Conservation (phyloP, 352 stramenopile species). For the Pythium monospermum region DNA sequence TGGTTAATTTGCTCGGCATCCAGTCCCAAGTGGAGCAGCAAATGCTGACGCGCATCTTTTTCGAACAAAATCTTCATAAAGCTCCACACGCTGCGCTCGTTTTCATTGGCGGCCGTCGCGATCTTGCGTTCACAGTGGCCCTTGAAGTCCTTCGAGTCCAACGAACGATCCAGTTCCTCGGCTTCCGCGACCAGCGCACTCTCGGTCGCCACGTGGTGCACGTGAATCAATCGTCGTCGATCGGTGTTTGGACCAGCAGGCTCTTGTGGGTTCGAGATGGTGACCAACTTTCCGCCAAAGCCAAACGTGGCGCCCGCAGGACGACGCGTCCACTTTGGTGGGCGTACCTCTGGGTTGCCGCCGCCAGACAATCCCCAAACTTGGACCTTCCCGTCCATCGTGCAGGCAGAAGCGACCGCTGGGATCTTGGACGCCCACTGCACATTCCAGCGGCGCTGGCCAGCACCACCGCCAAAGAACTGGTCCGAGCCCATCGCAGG, state of each 20-base stretch:
- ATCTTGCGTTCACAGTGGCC: conserved; percentile 92
- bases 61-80: conserved; percentile 95
- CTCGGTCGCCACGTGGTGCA: conserved; percentile 81
- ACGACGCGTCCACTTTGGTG: conserved; percentile 94
- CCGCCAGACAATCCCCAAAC: conserved; percentile 82
- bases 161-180: conserved; percentile 87
- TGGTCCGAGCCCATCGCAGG: conserved; percentile 73
- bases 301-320: conserved; percentile 91
- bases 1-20: conserved; percentile 90
- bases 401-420: conserved; percentile 94
- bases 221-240: conserved; percentile 67
- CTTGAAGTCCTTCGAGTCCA: conserved; percentile 89
- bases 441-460: conserved; percentile 91
- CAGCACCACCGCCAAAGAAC: conserved; percentile 67
- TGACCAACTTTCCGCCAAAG: conserved; percentile 95
- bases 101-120: conserved; percentile 37
- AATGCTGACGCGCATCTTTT: conserved; percentile 91
- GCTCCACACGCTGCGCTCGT: conserved; percentile 83
- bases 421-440: conserved; percentile 94
- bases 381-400: conserved; percentile 97
- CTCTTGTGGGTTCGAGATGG: conserved; percentile 74
- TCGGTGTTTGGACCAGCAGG: conserved; percentile 42
- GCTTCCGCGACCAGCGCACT: conserved; percentile 78
- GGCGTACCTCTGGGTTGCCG: conserved; percentile 74
- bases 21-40: conserved; percentile 94